A percentile compares a stretch with the other conserved stretches of the same genome.
phyloP scores from a whole-genome alignment of 2,329 filamentous ascomycete species.

The Colletotrichum tabaci region DNA sequence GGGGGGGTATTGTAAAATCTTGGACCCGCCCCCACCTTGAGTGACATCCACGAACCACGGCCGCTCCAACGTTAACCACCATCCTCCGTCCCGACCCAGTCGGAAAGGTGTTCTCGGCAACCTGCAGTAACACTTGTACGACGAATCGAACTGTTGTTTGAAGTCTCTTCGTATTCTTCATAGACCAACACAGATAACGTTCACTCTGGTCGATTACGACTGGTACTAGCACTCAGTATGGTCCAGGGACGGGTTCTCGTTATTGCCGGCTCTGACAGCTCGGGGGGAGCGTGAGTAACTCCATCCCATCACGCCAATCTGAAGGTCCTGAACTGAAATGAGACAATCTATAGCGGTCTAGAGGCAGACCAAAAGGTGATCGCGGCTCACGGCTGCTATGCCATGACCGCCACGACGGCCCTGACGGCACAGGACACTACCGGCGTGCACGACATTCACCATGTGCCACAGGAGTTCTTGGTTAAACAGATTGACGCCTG shows the following conservation, averaged over 20 bases:
- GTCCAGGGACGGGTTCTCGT: conserved; percentile 74
- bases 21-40: conserved; percentile 40
- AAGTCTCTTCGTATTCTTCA: no score
- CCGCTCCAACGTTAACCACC: conserved; percentile 20
- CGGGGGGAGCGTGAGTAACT: conserved; percentile 80
- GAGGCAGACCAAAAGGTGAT: conserved; percentile 98
- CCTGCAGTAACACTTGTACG: not conserved
- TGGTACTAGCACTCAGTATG: conserved; percentile 50
- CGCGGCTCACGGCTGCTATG: conserved; percentile 92
- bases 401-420: conserved; percentile 95
- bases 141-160: not conserved
- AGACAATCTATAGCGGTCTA: conserved; percentile 75
- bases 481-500: conserved; percentile 88
- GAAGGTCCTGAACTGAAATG: not conserved
- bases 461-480: conserved; percentile 84
- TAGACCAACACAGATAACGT: not conserved
- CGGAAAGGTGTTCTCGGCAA: not conserved
- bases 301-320: not conserved
- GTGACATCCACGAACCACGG: conserved; percentile 32
- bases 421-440: conserved; percentile 96
- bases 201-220: not conserved
- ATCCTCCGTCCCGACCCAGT: not conserved
- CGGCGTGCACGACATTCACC: conserved; percentile 86
- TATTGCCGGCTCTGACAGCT: conserved; percentile 91
- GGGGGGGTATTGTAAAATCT: conserved; percentile 12